Conservation (phyloP, 345 rosid species). For the Angophora floribunda region DNA sequence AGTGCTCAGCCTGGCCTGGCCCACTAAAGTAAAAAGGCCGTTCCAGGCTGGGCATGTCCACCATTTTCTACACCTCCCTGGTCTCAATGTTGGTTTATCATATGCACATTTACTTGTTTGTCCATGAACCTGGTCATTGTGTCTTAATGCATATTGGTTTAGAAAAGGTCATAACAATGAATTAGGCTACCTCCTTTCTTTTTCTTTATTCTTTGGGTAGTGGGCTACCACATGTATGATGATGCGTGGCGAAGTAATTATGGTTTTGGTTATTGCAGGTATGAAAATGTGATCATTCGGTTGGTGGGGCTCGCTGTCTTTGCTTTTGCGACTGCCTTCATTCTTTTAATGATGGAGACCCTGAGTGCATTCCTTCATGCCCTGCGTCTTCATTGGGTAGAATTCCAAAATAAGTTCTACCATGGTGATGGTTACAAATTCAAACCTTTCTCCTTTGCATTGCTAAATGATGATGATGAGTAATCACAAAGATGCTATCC, state of each 20-base stretch:
- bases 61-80: not conserved
- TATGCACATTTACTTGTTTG: not conserved
- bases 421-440: conserved; percentile 37
- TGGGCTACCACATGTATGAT: not conserved
- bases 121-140: not conserved
- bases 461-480: conserved; percentile 2
- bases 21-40: not conserved
- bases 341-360: conserved; percentile 31
- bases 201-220: not conserved
- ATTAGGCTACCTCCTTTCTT: not conserved
- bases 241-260: not conserved
- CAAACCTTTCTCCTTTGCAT: conserved; percentile 26
- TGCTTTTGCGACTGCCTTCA: conserved; percentile 27
- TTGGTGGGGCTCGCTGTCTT: conserved; percentile 25
- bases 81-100: not conserved
- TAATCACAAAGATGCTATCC: not conserved
- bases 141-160: not conserved
- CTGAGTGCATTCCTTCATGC: conserved; percentile 37
- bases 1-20: not conserved
- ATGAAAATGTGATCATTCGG: conserved; percentile 17
- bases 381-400: conserved; percentile 37
- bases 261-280: conserved; percentile 7
- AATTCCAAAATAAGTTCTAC: conserved; percentile 32
- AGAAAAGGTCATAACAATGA: not conserved
- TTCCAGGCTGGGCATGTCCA: not conserved